Evolutionary conservation across 768 basidiomycete species (phyloP), one percentile per base, ranked within the genome.

Genomic region (Naganishia onofrii): DNA sequence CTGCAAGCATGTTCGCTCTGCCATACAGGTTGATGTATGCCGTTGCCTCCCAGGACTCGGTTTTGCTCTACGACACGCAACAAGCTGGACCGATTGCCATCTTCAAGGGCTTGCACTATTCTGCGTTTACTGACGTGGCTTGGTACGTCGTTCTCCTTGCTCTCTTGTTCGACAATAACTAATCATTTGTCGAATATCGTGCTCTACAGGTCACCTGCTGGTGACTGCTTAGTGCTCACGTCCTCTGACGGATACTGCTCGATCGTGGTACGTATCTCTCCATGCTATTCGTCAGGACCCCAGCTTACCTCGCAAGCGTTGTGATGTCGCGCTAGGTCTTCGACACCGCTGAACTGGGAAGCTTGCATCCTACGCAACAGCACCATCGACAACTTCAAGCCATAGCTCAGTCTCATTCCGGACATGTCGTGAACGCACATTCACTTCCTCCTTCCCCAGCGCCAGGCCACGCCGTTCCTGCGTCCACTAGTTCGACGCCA

Each of bases 241-340:
- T 91, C 93, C 0, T 88, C 93, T 31, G 96, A 99, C 78, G 96
- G 96, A 0, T 99, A 98, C 81, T 98, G 96, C 83, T 96, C 95
- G 0, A 86, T 97, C 69, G 85, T 96, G 74, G 86, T 91, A 29
- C 48, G 75, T 76, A 42, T 36, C 54, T 68, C 21, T 64, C 9
- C 7, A 17, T 46, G 4, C 12, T 36, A 36, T 6, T 5, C 36
- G 6, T 5, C 12, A 5, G 36, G 5, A 6, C 36, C 36, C 36
- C 12, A 36, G 12, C 36, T 36, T 36, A 36, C 36, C 36, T 36
- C n/a, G n/a, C n/a, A n/a, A n/a, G n/a, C n/a, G n/a, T n/a, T n/a
- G n/a, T n/a, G n/a, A n/a, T n/a, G n/a, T n/a, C n/a, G n/a, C n/a
- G 36, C 36, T 66, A 76, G 52, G 80, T 81, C 26, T 97, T 99